Evolutionary conservation across 768 basidiomycete species (phyloP), one percentile per base, ranked within the genome.

Genomic region (Floccularia luteovirens): DNA sequence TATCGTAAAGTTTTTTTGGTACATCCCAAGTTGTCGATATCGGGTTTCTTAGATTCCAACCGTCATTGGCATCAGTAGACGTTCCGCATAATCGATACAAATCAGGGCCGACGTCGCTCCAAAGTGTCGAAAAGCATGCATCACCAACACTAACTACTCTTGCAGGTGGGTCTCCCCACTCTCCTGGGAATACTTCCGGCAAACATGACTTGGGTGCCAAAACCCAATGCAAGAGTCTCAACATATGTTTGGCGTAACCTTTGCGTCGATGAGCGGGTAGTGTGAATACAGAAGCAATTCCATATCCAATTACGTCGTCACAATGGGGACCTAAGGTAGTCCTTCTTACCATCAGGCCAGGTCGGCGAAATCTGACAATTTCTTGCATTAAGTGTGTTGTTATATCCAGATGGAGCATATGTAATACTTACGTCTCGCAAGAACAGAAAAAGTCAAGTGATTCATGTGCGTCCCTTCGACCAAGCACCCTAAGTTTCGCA

Each of bases 231-330:
- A 83, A 41, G 20, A 83, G 64, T 11, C 68, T 61, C 79, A 82
- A 78, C 78, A 81, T 78, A 43, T 77, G 74, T 7, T 55, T 52
- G 10, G 72, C 79, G 44, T 79, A 82, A 14, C 81, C 79, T 38
- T 69, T 70, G 7, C 67, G 57, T 36, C 77, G 67, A 16, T 76
- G 63, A 23, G 48, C 40, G 0, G 63, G 52, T 11, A 74, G 72
- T 3, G 77, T 79, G 52, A 67, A 82, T 6, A 82, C 77, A 4
- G 67, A 67, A 0, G 77, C 77, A 32, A 82, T 57, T 1, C 60
- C 75, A 45, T 80, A 80, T 25, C 71, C 67, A 5, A 58, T 44
- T 0, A 65, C 68, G 31, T 61, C 49, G 35, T 65, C 55, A 0
- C 48, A 42, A 17, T 21, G 23, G 2, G 42, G 4, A n/a, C n/a